Conservation (phyloP, 257 asterid species). For the Solanum ahanhuiri region DNA sequence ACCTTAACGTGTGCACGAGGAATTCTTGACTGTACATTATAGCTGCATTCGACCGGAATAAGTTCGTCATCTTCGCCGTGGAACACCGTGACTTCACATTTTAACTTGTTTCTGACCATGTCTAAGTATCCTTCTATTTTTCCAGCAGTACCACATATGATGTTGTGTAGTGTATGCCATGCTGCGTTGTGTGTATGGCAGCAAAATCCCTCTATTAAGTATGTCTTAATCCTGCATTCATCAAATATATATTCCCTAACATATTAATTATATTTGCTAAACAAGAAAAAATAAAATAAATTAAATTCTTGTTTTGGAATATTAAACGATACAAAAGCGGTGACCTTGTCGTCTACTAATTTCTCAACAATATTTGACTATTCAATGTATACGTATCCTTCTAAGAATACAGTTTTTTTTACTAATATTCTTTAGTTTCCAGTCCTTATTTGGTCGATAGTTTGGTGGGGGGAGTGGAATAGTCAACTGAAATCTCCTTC, state of each 20-base stretch:
- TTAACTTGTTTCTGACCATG: constrained; percentile 33
- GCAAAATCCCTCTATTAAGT: constrained; percentile 80
- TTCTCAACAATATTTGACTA: not conserved
- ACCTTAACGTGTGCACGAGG: constrained; percentile 65
- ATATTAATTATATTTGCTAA: not conserved
- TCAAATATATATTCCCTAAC: too few species aligned
- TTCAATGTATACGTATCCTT: not conserved
- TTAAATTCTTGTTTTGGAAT: not conserved
- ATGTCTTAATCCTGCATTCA: constrained; percentile 57
- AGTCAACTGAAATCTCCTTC: too few species aligned
- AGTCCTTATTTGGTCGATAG: too few species aligned
- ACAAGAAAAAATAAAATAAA: not conserved
- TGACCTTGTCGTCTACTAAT: not conserved
- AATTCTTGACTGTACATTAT: constrained; percentile 45
- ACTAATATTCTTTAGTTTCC: too few species aligned
- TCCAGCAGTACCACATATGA: constrained; percentile 77
- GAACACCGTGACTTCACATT: constrained; percentile 45
- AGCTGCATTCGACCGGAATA: constrained; percentile 86
- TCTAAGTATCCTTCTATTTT: constrained; percentile 71
- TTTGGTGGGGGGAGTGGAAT: too few species aligned
- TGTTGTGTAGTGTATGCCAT: constrained; percentile 96
- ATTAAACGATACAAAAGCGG: not conserved
- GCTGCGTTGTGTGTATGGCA: constrained; percentile 92
- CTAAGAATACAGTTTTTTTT: not conserved
- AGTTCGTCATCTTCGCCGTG: constrained; percentile 81